These are phyloP conservation scores for Nemania diffusa DNA, from an alignment of 2,329 filamentous ascomycete genomes.

Conservation along the genomic window DNA sequence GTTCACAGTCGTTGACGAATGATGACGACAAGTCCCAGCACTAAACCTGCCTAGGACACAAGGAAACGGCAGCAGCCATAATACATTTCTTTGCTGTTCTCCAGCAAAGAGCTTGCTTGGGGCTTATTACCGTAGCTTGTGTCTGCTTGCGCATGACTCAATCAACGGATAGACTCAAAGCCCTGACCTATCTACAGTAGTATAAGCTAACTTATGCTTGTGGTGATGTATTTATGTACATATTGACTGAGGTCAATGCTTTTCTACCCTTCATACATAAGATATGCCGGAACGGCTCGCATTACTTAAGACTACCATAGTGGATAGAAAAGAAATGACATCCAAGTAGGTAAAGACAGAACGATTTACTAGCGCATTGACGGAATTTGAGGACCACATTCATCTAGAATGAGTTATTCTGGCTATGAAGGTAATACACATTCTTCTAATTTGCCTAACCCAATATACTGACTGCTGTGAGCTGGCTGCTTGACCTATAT, in stretches of 20 bases:
- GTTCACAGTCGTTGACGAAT: background rate
- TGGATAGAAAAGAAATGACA: too few relatives aligned
- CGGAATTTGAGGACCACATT: background rate
- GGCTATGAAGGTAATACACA: conserved; percentile 5
- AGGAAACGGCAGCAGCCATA: background rate
- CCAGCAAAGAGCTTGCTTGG: background rate
- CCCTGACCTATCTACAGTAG: background rate
- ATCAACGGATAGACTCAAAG: background rate
- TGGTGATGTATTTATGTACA: too few relatives aligned
- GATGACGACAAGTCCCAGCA: background rate
- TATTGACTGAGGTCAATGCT: too few relatives aligned
- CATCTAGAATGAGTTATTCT: background rate
- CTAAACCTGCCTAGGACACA: background rate
- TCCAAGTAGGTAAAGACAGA: background rate
- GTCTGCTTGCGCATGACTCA: background rate
- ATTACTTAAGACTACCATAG: too few relatives aligned
- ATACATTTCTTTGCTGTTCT: too few relatives aligned
- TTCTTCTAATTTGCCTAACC: conserved; percentile 11
- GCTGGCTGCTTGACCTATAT: conserved; percentile 7
- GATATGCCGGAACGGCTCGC: too few relatives aligned
- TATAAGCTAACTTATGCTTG: background rate
- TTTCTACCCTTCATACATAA: too few relatives aligned
- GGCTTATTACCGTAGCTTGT: too few relatives aligned
- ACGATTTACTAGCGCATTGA: background rate
- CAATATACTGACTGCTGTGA: conserved; percentile 17